Conservation (phyloP, 768 basidiomycete species). For the Baorangia bicolor region DNA sequence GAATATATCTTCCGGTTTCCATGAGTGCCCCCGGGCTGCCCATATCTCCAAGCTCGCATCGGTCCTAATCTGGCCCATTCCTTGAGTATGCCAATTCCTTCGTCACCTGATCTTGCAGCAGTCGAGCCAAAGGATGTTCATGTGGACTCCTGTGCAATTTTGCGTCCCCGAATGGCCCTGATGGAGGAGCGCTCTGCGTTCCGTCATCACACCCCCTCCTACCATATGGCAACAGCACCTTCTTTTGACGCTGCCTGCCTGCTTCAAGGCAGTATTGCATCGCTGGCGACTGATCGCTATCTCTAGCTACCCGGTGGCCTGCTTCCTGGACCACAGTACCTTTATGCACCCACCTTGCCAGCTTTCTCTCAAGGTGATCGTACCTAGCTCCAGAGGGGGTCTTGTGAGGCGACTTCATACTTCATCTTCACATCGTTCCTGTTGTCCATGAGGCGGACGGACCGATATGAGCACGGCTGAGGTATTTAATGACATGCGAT, state of each 20-base stretch:
- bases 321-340: conserved; percentile 3
- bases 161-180: background rate
- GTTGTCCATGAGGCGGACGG: conserved; percentile 1
- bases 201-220: background rate
- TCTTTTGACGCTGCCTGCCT: background rate
- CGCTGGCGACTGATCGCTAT: background rate
- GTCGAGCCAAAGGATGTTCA: background rate
- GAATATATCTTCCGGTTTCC: background rate
- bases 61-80: background rate
- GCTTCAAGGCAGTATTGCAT: background rate
- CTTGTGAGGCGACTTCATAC: background rate
- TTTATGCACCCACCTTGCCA: background rate
- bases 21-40: background rate
- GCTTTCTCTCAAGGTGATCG: background rate
- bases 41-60: background rate
- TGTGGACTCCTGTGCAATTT: background rate
- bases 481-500: conserved; percentile 19
- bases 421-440: conserved; percentile 4
- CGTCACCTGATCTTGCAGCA: background rate
- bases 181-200: background rate
- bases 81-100: background rate
- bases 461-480: background rate
- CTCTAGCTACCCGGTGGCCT: background rate
- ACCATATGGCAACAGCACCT: background rate
- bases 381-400: background rate